phyloP scores from a whole-genome alignment of 2,329 filamentous ascomycete species.

The Fusarium sp. region DNA sequence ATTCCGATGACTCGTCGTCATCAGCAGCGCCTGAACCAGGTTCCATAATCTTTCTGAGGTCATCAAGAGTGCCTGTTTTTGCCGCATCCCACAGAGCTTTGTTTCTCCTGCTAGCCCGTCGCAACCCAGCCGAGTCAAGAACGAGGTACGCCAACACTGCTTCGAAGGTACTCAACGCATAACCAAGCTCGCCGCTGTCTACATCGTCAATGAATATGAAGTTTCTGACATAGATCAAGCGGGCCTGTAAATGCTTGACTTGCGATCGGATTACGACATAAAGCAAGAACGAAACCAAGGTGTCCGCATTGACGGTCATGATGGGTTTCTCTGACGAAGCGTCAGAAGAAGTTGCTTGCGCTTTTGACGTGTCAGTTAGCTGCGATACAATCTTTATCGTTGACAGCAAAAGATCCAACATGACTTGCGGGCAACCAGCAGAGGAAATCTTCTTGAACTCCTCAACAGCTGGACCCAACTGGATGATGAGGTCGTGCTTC shows the following conservation, averaged over 20 bases:
- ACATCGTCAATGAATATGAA: slow-evolving; percentile 99
- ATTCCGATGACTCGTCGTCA: slow-evolving; percentile 57
- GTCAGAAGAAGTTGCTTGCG: slow-evolving; percentile 50
- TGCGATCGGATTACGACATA: slow-evolving; percentile 93
- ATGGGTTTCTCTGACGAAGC: slow-evolving; percentile 63
- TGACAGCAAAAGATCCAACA: slow-evolving; percentile 82
- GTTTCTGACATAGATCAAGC: slow-evolving; percentile 93
- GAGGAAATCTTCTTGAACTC: slow-evolving; percentile 87
- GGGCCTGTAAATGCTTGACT: slow-evolving; percentile 86
- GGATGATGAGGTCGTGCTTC: slow-evolving; percentile 82
- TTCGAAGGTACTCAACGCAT: slow-evolving; percentile 95
- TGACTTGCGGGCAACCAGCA: slow-evolving; percentile 85
- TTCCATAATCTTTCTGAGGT: slow-evolving; percentile 83
- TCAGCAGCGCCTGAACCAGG: slow-evolving; percentile 65
- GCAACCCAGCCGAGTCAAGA: slow-evolving; percentile 81
- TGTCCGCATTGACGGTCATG: slow-evolving; percentile 82
- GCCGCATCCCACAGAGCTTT: slow-evolving; percentile 88
- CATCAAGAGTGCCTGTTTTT: slow-evolving; percentile 78
- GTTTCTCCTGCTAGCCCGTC: slow-evolving; percentile 87
- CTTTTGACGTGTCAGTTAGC: slow-evolving; percentile 64
- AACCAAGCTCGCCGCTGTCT: slow-evolving; percentile 94
- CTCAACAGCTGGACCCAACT: slow-evolving; percentile 82
- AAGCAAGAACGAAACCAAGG: slow-evolving; percentile 88
- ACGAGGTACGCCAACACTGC: slow-evolving; percentile 90
- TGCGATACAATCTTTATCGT: slow-evolving; percentile 87